phyloP scores from a whole-genome alignment of 805 yeast species.

The Ogataea ramenticola region DNA sequence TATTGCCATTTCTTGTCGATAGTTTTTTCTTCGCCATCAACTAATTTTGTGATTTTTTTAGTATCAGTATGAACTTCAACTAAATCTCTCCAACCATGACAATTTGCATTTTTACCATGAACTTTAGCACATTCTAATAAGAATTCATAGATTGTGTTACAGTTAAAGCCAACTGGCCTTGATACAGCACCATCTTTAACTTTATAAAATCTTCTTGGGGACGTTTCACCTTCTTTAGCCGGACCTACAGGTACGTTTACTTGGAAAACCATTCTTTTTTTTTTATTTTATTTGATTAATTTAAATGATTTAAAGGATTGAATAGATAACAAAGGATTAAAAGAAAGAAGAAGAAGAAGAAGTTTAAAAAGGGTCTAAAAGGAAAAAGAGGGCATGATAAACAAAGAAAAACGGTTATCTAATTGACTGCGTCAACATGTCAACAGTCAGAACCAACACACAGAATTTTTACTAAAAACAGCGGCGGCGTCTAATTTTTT shows the following conservation, averaged over 20 bases:
- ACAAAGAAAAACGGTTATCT: no score
- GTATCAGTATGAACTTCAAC: slow-evolving; percentile 68
- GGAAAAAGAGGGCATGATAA: no score
- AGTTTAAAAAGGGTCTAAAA: no score
- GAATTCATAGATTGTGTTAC: slow-evolving; percentile 65
- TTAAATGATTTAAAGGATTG: no score
- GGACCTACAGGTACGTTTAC: slow-evolving; percentile 59
- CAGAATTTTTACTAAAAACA: no score
- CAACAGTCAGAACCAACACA: no score
- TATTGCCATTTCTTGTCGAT: slow-evolving; percentile 85
- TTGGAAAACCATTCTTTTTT: slow-evolving; percentile 23
- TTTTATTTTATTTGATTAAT: no score
- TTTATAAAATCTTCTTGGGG: slow-evolving; percentile 64
- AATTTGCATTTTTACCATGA: slow-evolving; percentile 45
- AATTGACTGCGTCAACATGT: no score
- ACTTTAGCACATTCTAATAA: slow-evolving; percentile 52
- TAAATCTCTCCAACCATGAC: slow-evolving; percentile 73
- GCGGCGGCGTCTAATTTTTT: no score
- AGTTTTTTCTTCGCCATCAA: slow-evolving; percentile 67
- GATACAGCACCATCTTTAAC: slow-evolving; percentile 38
- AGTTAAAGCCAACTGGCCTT: slow-evolving; percentile 58
- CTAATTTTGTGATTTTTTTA: slow-evolving; percentile 62
- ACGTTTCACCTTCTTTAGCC: slow-evolving; percentile 73
- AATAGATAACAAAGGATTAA: neutral
- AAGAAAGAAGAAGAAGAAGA: neutral